Conservation (phyloP, 805 yeast genomes). For the Suhomyces sp. region DNA sequence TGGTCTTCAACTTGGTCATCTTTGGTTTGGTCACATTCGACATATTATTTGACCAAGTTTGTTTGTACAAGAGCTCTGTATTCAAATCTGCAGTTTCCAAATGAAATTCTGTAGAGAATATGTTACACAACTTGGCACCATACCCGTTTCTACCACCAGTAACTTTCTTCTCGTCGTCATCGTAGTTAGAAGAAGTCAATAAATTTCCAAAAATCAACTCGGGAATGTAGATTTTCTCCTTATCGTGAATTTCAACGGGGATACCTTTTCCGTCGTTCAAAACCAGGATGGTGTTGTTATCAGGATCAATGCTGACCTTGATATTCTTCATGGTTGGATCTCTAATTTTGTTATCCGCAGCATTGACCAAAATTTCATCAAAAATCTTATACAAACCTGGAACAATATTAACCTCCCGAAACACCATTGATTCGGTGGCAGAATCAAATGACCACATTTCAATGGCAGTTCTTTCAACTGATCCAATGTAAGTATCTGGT, state of each 20-base stretch:
- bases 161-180: conserved; percentile 91
- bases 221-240: conserved; percentile 91
- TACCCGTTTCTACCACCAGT: conserved; percentile 98
- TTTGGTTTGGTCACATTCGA: conserved; percentile 69
- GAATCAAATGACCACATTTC: conserved; percentile 82
- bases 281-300: conserved; percentile 70
- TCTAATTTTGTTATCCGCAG: conserved; percentile 97
- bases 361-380: conserved; percentile 95
- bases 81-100: conserved; percentile 85
- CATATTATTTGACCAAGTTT: conserved; percentile 90
- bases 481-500: conserved; percentile 97
- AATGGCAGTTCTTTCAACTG: conserved; percentile 77
- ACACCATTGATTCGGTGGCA: conserved; percentile 39
- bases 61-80: conserved; percentile 64
- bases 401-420: conserved; percentile 73
- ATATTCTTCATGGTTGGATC: conserved; percentile 87
- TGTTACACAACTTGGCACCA: conserved; percentile 97
- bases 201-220: conserved; percentile 95
- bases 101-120: conserved; percentile 82
- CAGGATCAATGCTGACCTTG: conserved; percentile 79
- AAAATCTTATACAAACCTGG: conserved; percentile 96
- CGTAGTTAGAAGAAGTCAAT: conserved; percentile 92
- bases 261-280: conserved; percentile 94
- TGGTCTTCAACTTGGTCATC: conserved; percentile 57
- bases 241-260: conserved; percentile 89